A percentile compares a stretch with the other conserved stretches of the same genome.
These are phyloP conservation scores for Annulohypoxylon moriforme DNA, from an alignment of 495 filamentous ascomycete species.

Conservation along the genomic window DNA sequence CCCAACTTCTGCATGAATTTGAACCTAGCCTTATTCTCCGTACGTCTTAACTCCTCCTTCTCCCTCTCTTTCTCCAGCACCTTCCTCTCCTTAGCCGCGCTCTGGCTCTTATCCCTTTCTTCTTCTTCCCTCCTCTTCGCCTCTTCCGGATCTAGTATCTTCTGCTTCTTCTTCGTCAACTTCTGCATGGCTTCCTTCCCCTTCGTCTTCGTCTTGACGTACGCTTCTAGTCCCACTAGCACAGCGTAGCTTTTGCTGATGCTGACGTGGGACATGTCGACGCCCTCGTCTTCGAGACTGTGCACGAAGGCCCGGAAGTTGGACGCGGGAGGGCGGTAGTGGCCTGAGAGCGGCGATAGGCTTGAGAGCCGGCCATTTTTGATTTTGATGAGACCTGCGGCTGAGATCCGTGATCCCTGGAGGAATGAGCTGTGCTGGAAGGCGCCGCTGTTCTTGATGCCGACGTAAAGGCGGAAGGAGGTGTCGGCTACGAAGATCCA, in stretches of 20 bases:
- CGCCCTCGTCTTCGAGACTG: constrained; percentile 75
- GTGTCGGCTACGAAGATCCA: constrained; percentile 96
- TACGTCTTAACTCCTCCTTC: constrained; percentile 50
- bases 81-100: constrained; percentile 60
- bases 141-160: constrained; percentile 58
- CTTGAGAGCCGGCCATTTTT: constrained; percentile 76
- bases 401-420: constrained; percentile 80
- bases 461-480: constrained; percentile 86
- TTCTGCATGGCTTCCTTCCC: constrained; percentile 60
- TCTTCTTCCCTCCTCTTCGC: constrained; percentile 55
- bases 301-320: constrained; percentile 86
- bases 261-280: constrained; percentile 80
- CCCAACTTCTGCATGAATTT: constrained; percentile 53
- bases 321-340: constrained; percentile 83
- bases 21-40: constrained; percentile 50
- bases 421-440: constrained; percentile 94
- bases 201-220: constrained; percentile 71
- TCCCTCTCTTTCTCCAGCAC: constrained; percentile 52
- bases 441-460: constrained; percentile 86
- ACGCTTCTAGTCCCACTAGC: constrained; percentile 83
- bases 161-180: constrained; percentile 49
- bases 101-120: constrained; percentile 61
- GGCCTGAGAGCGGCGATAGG: constrained; percentile 73
- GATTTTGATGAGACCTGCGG: constrained; percentile 87
- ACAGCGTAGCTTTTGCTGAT: constrained; percentile 86